Conservation (phyloP, 352 stramenopile species). For the Phytophthora quininea region DNA sequence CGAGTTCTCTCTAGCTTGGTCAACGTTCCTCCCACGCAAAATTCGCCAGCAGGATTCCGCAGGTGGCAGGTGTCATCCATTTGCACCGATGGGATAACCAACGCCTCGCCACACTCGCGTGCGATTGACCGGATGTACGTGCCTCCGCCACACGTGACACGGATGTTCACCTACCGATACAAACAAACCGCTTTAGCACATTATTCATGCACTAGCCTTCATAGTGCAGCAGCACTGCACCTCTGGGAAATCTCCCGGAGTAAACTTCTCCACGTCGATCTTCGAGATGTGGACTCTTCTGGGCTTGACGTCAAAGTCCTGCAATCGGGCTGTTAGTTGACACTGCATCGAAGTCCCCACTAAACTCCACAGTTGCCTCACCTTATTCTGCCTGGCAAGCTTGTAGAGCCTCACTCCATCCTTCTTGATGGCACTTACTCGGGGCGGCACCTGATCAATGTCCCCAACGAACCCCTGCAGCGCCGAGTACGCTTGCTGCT, state of each 20-base stretch:
- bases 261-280: conserved; percentile 67
- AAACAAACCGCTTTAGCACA: neutral
- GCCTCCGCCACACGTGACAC: conserved; percentile 69
- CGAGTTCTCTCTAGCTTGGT: conserved; percentile 61
- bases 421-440: conserved; percentile 81
- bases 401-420: conserved; percentile 84
- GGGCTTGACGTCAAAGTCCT: conserved; percentile 65
- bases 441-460: conserved; percentile 80
- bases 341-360: no score
- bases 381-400: conserved; percentile 66
- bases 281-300: conserved; percentile 66
- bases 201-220: no score
- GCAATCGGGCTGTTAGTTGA: neutral
- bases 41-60: conserved; percentile 40
- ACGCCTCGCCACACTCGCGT: conserved; percentile 76
- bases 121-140: conserved; percentile 91
- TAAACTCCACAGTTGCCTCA: neutral
- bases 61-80: conserved; percentile 30
- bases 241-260: conserved; percentile 62
- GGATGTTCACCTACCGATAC: conserved; percentile 44
- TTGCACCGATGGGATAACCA: conserved; percentile 42
- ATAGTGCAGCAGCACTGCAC: conserved; percentile 17
- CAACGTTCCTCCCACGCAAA: conserved; percentile 72
- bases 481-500: conserved; percentile 35
- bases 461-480: conserved; percentile 71